Base-by-base conservation (phyloP, 306 rosid species). In the Dryas octopetala region DNA sequence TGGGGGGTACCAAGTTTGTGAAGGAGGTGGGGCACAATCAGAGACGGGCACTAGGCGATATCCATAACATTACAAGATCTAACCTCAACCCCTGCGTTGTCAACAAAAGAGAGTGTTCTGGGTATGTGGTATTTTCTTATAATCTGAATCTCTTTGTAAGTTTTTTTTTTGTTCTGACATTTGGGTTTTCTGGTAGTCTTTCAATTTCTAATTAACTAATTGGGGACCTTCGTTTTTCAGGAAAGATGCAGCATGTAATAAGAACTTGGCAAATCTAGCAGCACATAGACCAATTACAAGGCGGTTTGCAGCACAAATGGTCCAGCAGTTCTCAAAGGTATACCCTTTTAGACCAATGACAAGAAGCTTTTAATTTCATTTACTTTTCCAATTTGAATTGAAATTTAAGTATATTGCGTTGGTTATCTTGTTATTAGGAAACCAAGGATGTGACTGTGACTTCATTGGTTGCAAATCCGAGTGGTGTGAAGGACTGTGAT, bases 221-320 rank as follows among this genome's bases (percentile, higher is more conserved):
- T 48, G 2, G 68, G 5, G 68, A 16, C 26, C 15, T 28, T 41
- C n/a, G 12, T 1, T 5, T 5, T 73, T 15, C 48, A 73, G 77
- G 58, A 60, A 60, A 15, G 77, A 4, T 60, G 77, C 8, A 11
- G 49, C 26, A 26, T 43, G 38, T 60, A 23, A 46, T 49, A 73
- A 73, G 16, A 73, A 73, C 6, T 43, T 47, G 40, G 11, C 58
- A 16, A 49, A 47, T 73, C 68, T 61, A 58, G 17, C 12, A 58
- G 17, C 12, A 10, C 77, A 73, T 32, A 73, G 79, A 75, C 80
- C 81, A 16, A 50, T 81, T 8, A 58, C 83, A 45, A 74, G 70
- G 80, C 83, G 82, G 78, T 79, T 85, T 80, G 87, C 91, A 32
- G 85, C 91, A 15, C 85, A 87, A 75, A 66, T 87, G 65, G 83